Base-by-base conservation (phyloP, 2,329 filamentous ascomycete species). In the Colletotrichum simmondsii region DNA sequence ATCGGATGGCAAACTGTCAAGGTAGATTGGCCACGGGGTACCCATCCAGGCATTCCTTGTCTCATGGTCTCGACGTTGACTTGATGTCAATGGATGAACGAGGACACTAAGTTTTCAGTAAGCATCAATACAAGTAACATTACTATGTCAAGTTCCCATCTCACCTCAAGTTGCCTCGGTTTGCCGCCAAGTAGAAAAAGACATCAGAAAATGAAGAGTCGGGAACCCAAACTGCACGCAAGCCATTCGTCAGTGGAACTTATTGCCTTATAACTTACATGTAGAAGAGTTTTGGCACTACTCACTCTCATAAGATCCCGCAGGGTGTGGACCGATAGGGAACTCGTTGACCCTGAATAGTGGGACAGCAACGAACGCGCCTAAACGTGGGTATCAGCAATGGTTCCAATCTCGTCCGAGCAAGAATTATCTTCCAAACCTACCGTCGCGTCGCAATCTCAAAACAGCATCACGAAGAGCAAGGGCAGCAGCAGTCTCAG, bases 161-260 rank as follows among this genome's bases (percentile, higher is more conserved):
- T n/a, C n/a, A 76, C 78, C 79, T 81, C 1, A 80, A 56, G 46
- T 76, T 76, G 19, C 80, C 80, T 22, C 80, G 77, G 61, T 81
- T 81, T 16, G 79, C 64, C 19, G 80, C 77, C 46, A 81, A 49
- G 67, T 81, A 81, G 66, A 81, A 81, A 62, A 81, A 81, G 10
- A 81, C 80, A 49, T 81, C 80, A 1, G 80, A 80, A 52, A 81
- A 81, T 0, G 80, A 81, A 1, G 79, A 79, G 62, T 81, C 80
- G 1, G 80, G 80, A 8, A 81, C 80, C 80, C 80, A 81, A 54
- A 80, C 79, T 74, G 56, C 24, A n/a, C 12, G 16, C 24, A 35
- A 57, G 7, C 7, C 8, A 11, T 49, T 11, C 7, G 16, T 37
- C 16, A 37, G 6, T 65, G 24, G 64, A 22, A 37, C 22, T 19